Conservation (phyloP, 495 filamentous ascomycete genomes). For the Pyrenopolyporus hunteri region DNA sequence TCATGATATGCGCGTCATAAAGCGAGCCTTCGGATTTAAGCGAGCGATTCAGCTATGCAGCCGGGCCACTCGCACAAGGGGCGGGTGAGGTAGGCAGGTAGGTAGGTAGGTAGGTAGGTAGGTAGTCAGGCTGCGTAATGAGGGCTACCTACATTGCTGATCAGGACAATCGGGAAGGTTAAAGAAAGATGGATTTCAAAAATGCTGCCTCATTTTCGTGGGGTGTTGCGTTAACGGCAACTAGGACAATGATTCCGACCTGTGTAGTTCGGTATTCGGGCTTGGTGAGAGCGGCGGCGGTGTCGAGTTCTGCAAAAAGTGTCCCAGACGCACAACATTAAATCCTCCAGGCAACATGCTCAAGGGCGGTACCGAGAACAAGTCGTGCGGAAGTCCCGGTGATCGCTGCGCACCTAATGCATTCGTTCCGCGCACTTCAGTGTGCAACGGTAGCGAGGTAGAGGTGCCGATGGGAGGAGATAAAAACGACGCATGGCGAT, state of each 20-base stretch:
- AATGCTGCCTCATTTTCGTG: slow-evolving; percentile 30
- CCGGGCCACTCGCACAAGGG: slow-evolving; percentile 23
- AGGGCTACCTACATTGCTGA: slow-evolving; percentile 44
- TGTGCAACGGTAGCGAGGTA: slow-evolving; percentile 27
- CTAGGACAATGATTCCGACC: slow-evolving; percentile 24
- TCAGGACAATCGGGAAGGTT: slow-evolving; percentile 35
- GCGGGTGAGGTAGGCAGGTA: slow-evolving; percentile 34
- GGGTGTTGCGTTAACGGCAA: slow-evolving; percentile 30
- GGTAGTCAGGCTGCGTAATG: too few relatives aligned
- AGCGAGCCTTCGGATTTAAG: slow-evolving; percentile 46
- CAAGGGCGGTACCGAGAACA: slow-evolving; percentile 57
- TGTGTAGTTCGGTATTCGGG: slow-evolving; percentile 18
- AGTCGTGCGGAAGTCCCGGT: slow-evolving; percentile 66
- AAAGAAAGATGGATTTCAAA: slow-evolving; percentile 13
- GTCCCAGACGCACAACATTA: slow-evolving; percentile 61
- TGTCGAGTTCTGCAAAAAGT: slow-evolving; percentile 33
- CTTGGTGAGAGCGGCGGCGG: slow-evolving; percentile 17
- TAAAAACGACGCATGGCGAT: slow-evolving; percentile 30
- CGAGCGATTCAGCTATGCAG: slow-evolving; percentile 39
- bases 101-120: too few relatives aligned
- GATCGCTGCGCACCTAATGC: slow-evolving; percentile 53
- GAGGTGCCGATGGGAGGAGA: slow-evolving; percentile 29
- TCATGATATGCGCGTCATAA: slow-evolving; percentile 46
- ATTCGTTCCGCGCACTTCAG: not conserved
- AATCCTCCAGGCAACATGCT: slow-evolving; percentile 56